A percentile compares a stretch with the other conserved stretches of the same genome.
These are phyloP conservation scores for Penicillium turbatum DNA, from an alignment of 495 filamentous ascomycete species.

Conservation along the genomic window DNA sequence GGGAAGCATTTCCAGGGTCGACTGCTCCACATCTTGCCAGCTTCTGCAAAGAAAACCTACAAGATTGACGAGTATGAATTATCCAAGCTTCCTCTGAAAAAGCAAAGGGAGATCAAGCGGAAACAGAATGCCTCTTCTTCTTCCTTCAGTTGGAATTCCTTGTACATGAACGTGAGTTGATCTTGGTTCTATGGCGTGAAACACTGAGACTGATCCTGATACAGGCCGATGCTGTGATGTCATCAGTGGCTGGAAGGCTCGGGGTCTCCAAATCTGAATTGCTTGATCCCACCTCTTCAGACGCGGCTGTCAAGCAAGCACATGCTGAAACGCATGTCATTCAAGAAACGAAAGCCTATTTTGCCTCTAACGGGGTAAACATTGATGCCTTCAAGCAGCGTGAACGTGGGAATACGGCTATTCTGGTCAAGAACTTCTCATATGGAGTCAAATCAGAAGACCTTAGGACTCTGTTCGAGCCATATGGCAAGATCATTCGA, in stretches of 20 bases:
- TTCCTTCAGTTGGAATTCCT: conserved; percentile 92
- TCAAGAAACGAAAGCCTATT: conserved; percentile 91
- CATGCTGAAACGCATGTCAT: conserved; percentile 95
- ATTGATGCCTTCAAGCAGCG: conserved; percentile 82
- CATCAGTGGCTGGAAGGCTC: conserved; percentile 79
- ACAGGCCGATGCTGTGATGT: conserved; percentile 82
- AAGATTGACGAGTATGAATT: conserved; percentile 82
- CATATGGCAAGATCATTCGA: conserved; percentile 61
- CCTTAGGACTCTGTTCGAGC: conserved; percentile 48
- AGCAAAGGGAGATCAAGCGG: conserved; percentile 83
- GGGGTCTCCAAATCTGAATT: conserved; percentile 86
- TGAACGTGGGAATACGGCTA: conserved; percentile 77
- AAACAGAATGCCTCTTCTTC: conserved; percentile 70
- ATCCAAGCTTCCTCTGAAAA: conserved; percentile 86
- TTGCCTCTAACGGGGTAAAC: conserved; percentile 80
- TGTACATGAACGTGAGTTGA: conserved; percentile 85
- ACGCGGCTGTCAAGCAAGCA: conserved; percentile 92
- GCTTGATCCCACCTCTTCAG: conserved; percentile 87
- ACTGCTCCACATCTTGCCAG: conserved; percentile 82
- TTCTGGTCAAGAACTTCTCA: conserved; percentile 93
- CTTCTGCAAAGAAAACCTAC: conserved; percentile 70
- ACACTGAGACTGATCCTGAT: conserved; percentile 22
- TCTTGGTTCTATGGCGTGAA: not conserved
- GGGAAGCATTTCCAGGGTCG: conserved; percentile 85
- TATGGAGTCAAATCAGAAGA: conserved; percentile 64